A percentile compares a stretch with the other conserved stretches of the same genome.
phyloP scores from a whole-genome alignment of 2,329 filamentous ascomycete genomes.

The Neofusicoccum umdonicola region DNA sequence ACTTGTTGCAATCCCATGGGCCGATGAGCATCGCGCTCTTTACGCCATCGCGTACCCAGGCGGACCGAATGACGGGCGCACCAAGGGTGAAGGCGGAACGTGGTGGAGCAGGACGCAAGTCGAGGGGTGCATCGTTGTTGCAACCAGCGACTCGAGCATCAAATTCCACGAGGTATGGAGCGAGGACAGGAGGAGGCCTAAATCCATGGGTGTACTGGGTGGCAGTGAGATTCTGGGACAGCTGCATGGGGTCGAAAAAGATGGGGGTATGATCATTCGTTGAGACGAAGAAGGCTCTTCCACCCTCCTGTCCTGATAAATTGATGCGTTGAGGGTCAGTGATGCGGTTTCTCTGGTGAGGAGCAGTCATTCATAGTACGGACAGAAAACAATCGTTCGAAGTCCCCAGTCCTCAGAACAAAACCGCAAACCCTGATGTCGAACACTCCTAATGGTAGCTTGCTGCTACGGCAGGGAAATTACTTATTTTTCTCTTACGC shows the following conservation, averaged over 20 bases:
- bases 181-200: slow-evolving; percentile 57
- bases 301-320: no score
- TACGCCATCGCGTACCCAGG: slow-evolving; percentile 85
- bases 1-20: slow-evolving; percentile 82
- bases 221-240: slow-evolving; percentile 84
- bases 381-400: not conserved
- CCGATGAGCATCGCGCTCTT: slow-evolving; percentile 72
- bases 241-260: slow-evolving; percentile 75
- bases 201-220: slow-evolving; percentile 55
- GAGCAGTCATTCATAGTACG: not conserved
- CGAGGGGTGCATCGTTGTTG: slow-evolving; percentile 86
- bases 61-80: slow-evolving; percentile 46
- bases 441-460: no score
- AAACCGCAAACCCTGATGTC: no score
- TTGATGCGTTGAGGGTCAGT: no score
- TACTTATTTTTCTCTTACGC: no score
- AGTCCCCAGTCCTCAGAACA: no score
- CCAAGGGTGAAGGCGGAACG: slow-evolving; percentile 51
- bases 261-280: slow-evolving; percentile 47
- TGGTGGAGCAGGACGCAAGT: slow-evolving; percentile 57
- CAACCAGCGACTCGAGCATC: slow-evolving; percentile 85
- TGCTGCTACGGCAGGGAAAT: no score
- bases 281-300: slow-evolving; percentile 19
- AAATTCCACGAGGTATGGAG: slow-evolving; percentile 96
- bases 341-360: no score